Conservation (phyloP, 2,329 filamentous ascomycete species). For the Cercospora sojina region DNA sequence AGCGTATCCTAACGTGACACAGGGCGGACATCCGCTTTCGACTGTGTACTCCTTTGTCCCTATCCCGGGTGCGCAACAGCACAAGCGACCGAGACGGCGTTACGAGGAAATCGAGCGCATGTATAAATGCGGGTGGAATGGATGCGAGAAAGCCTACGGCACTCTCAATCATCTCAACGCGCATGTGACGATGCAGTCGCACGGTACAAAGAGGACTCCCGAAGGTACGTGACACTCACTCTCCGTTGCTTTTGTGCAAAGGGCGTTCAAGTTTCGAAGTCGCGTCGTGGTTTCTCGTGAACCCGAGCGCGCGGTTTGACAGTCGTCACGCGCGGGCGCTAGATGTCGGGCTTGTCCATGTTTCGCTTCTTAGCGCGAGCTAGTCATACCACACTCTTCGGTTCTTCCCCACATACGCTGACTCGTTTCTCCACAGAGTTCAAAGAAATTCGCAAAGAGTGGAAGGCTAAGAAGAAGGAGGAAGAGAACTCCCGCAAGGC, state of each 20-base stretch:
- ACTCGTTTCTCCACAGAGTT: conserved; percentile 66
- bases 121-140: conserved; percentile 99
- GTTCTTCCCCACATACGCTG: conserved; percentile 37
- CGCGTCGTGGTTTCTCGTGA: conserved; percentile 25
- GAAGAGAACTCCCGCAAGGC: conserved; percentile 87
- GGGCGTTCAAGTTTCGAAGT: neutral
- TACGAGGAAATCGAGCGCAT: conserved; percentile 99
- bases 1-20: conserved; percentile 35
- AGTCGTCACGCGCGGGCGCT: conserved; percentile 35
- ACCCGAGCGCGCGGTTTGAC: conserved; percentile 29
- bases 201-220: conserved; percentile 89
- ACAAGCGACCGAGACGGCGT: conserved; percentile 87
- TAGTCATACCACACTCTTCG: conserved; percentile 30
- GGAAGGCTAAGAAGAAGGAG: conserved; percentile 99
- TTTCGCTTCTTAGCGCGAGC: conserved; percentile 35
- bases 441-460: conserved; percentile 98
- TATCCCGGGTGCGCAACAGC: conserved; percentile 93
- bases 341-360: conserved; percentile 31
- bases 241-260: conserved; percentile 8
- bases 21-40: conserved; percentile 56
- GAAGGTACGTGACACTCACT: conserved; percentile 72
- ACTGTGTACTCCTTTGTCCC: conserved; percentile 98
- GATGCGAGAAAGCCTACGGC: conserved; percentile 97
- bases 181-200: conserved; percentile 98
- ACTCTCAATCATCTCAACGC: conserved; percentile 97